Base-by-base conservation (phyloP, 2,329 filamentous ascomycete genomes). In the Bipolaris sorokiniana region DNA sequence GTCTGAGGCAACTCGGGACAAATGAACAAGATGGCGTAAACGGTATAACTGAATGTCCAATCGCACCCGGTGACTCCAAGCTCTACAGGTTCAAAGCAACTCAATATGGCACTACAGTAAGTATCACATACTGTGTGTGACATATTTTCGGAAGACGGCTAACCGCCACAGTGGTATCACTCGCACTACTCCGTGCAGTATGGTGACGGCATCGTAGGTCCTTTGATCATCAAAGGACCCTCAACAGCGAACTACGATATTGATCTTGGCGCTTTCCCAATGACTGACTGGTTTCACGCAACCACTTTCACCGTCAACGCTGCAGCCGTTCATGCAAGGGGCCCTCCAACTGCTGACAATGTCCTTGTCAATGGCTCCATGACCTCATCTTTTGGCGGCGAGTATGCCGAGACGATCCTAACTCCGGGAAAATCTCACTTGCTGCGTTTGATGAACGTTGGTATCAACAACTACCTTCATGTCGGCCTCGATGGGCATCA, bases 21-120 rank as follows among this genome's bases (percentile, higher is more conserved):
- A 74, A 75, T 22, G 68, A 80, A 42, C 73, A 76, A 62, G 81
- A 83, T 60, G 81, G 81, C 10, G 77, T 79, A 4, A 77, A 76
- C 22, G 79, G 81, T 26, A 69, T 85, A 22, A 84, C 83, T 10
- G 87, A 91, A 71, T 92, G 89, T 61, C 88, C 89, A 1, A 86
- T 90, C 56, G 78, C 86, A 5, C 88, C 88, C 0, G 84, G 84
- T 1, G 61, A 62, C n/a, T 69, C 63, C 7, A 72, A 64, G 33
- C 61, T 68, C 3, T 76, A 75, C 52, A 69, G 58, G 7, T 76
- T 74, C 64, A 69, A 72, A 41, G 72, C 72, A 3, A 76, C 72
- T 2, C 73, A 76, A 48, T 75, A 73, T 36, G 74, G 74, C 36
- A 65, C 71, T n/a, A 71, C 73, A 13, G 66, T 69, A 56, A 57